These are phyloP conservation scores for Globisporangium canariense DNA, from an alignment of 352 stramenopile genomes.

Conservation along the genomic window DNA sequence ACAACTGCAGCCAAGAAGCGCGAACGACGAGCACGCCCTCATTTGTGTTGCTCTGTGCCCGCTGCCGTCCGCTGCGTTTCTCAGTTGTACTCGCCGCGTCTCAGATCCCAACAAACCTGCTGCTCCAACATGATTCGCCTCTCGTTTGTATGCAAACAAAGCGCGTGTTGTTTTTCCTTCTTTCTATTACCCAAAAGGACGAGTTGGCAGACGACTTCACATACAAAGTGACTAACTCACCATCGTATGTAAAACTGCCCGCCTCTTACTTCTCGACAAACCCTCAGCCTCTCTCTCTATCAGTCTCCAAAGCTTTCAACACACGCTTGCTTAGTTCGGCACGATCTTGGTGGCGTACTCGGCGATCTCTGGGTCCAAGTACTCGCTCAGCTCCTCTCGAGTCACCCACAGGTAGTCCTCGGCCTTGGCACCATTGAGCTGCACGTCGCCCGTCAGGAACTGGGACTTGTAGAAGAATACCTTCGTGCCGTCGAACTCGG, in stretches of 20 bases:
- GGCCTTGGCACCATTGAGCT: slow-evolving; percentile 54
- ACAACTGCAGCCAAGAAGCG: not conserved
- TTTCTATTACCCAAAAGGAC: slow-evolving; percentile 8
- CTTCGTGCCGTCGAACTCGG: slow-evolving; percentile 74
- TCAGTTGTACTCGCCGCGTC: not conserved
- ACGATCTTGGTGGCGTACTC: slow-evolving; percentile 81
- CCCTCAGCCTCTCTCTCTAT: slow-evolving; percentile 3
- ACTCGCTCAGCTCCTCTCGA: slow-evolving; percentile 67
- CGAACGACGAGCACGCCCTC: not conserved
- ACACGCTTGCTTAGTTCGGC: slow-evolving; percentile 35
- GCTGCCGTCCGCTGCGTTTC: not conserved
- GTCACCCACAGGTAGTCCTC: slow-evolving; percentile 84
- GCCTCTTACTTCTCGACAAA: not conserved
- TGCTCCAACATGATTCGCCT: not conserved
- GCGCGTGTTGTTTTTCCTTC: slow-evolving; percentile 7
- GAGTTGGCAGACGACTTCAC: not conserved
- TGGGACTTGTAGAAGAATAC: slow-evolving; percentile 89
- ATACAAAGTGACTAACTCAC: too few species aligned
- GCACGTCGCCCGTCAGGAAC: slow-evolving; percentile 51
- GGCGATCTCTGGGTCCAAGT: slow-evolving; percentile 62
- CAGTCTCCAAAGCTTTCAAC: not conserved
- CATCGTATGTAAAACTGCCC: not conserved
- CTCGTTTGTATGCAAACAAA: not conserved
- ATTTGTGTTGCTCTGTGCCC: not conserved
- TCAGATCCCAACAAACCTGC: not conserved